Evolutionary conservation across 805 yeast species (phyloP).

Genomic region (Schwanniomyces polymorphus): DNA sequence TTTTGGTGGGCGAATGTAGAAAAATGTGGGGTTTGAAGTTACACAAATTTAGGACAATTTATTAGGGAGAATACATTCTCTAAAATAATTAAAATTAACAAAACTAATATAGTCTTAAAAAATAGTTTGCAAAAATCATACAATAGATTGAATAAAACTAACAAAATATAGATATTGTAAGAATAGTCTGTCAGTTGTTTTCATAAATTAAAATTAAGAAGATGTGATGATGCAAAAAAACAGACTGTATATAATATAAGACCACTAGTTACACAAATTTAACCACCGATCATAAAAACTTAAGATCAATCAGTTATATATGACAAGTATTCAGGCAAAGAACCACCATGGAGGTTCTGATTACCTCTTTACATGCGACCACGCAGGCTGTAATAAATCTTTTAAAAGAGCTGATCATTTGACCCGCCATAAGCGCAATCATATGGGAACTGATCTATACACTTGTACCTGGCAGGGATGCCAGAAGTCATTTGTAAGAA

Average conservation of each 20-base stretch:
- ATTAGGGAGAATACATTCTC: too few relatives aligned
- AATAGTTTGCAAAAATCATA: too few relatives aligned
- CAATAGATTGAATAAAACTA: too few relatives aligned
- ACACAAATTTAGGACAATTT: neutral
- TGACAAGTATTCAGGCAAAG: neutral
- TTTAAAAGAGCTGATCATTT: conserved; percentile 11
- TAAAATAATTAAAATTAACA: too few relatives aligned
- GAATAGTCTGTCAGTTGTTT: too few relatives aligned
- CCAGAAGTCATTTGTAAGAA: conserved; percentile 10
- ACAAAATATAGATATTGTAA: too few relatives aligned
- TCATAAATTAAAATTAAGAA: neutral
- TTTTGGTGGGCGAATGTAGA: neutral
- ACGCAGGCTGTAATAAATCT: conserved; percentile 7
- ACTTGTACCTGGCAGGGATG: conserved; percentile 9
- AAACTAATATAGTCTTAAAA: too few relatives aligned
- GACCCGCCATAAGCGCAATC: conserved; percentile 9
- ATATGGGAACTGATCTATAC: conserved; percentile 4
- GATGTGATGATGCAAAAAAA: neutral
- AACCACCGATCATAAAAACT: neutral
- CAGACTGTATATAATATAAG: neutral
- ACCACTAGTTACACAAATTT: neutral
- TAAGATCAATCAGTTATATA: neutral
- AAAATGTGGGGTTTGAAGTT: neutral
- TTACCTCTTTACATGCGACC: conserved; percentile 4
- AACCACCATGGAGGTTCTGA: neutral